A percentile compares a stretch with the other conserved stretches of the same genome.
These are phyloP conservation scores for Rhizopogon vinicolor DNA, from an alignment of 768 basidiomycete genomes.

Conservation along the genomic window DNA sequence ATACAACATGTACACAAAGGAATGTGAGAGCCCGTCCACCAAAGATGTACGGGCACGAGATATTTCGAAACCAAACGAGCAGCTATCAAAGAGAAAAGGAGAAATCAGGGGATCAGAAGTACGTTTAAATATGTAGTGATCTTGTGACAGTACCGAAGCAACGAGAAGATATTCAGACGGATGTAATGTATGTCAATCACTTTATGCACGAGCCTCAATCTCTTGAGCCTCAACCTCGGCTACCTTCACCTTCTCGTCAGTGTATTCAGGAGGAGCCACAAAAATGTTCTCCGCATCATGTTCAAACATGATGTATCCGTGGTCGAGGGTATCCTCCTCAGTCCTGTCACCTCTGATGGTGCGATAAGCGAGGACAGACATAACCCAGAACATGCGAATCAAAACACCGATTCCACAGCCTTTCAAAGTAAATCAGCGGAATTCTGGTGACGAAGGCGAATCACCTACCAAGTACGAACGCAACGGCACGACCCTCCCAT, in stretches of 20 bases:
- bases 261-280: conserved; percentile 54
- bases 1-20: conserved; percentile 18
- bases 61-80: conserved; percentile 1
- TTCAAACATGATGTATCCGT: conserved; percentile 39
- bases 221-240: conserved; percentile 8
- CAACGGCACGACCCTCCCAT: conserved; percentile 81
- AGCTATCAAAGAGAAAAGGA: conserved; percentile 1
- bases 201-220: conserved; percentile 1
- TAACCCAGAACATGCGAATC: conserved; percentile 75
- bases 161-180: not conserved
- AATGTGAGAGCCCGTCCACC: conserved; percentile 14
- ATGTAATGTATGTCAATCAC: not conserved
- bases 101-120: conserved; percentile 3
- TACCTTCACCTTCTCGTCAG: conserved; percentile 45
- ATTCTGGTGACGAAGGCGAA: not conserved
- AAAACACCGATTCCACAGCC: conserved; percentile 85
- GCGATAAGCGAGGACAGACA: conserved; percentile 59
- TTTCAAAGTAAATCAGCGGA: conserved; percentile 18
- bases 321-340: conserved; percentile 37
- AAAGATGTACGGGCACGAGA: conserved; percentile 1
- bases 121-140: not conserved
- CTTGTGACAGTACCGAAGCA: not conserved
- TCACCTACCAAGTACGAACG: conserved; percentile 73
- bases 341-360: conserved; percentile 39
- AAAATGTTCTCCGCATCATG: conserved; percentile 43